A percentile compares a stretch with the other conserved stretches of the same genome.
These are phyloP conservation scores for Heliamphora exappendiculata DNA, from an alignment of 148 eudicot species.

Conservation along the genomic window DNA sequence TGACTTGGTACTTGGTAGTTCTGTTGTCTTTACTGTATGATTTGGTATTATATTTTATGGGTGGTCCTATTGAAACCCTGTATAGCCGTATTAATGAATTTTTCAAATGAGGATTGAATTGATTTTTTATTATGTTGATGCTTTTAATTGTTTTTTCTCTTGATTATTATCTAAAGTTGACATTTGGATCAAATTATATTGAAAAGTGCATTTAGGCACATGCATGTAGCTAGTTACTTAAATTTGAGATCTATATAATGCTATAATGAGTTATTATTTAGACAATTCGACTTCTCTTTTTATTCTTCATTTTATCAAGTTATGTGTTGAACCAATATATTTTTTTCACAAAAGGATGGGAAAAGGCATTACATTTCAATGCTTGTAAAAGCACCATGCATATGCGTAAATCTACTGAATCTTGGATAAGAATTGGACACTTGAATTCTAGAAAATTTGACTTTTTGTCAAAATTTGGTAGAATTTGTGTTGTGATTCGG, in stretches of 20 bases:
- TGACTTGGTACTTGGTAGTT: too few species aligned
- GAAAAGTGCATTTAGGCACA: too few species aligned
- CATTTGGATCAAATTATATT: too few species aligned
- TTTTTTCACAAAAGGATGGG: background rate
- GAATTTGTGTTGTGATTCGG: background rate
- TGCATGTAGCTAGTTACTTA: too few species aligned
- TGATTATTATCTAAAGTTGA: too few species aligned
- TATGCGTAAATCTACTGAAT: background rate
- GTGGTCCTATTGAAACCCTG: too few species aligned
- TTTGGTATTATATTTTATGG: too few species aligned
- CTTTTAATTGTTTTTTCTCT: too few species aligned
- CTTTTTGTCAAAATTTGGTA: background rate
- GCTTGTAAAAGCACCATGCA: background rate
- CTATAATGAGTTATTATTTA: background rate
- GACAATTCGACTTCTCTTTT: background rate
- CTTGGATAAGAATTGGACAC: background rate
- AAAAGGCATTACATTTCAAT: slow-evolving; percentile 2
- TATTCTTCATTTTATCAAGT: background rate
- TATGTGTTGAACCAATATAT: background rate
- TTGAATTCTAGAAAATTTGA: background rate
- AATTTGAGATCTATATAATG: background rate
- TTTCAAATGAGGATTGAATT: too few species aligned
- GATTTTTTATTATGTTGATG: too few species aligned
- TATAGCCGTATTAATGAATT: too few species aligned
- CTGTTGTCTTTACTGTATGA: too few species aligned